A percentile compares a stretch with the other conserved stretches of the same genome.
These are phyloP conservation scores for Alternaria sp. DNA, from an alignment of 2,329 filamentous ascomycete species.

Conservation along the genomic window DNA sequence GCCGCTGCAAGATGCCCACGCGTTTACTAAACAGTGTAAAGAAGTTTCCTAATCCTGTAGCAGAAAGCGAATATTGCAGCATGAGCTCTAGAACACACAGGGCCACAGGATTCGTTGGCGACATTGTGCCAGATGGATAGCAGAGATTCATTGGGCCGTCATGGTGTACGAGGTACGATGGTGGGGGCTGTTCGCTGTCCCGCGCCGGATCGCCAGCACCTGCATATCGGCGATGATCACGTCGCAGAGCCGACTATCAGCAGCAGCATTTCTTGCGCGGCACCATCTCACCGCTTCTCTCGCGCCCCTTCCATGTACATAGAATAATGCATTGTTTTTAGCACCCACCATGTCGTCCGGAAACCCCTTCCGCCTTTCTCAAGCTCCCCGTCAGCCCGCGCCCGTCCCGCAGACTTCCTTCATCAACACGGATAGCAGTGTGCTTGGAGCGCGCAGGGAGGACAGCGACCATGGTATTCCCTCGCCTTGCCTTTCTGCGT, in stretches of 20 bases:
- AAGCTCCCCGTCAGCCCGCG: constrained; percentile 31
- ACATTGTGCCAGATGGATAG: background rate
- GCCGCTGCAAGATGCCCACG: background rate
- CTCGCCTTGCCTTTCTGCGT: constrained; percentile 28
- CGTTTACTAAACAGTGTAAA: background rate
- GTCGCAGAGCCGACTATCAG: constrained; percentile 27
- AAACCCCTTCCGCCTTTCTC: constrained; percentile 49
- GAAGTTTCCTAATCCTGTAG: background rate
- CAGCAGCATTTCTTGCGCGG: constrained; percentile 25
- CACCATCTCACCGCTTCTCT: constrained; percentile 25
- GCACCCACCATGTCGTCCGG: constrained; percentile 47
- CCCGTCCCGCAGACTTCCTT: constrained; percentile 36
- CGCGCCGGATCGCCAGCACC: constrained; percentile 25
- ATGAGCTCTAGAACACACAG: background rate
- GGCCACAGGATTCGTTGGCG: background rate
- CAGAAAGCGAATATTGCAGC: background rate
- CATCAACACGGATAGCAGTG: constrained; percentile 30
- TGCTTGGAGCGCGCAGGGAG: constrained; percentile 25
- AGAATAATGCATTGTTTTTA: constrained; percentile 50
- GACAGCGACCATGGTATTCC: constrained; percentile 42
- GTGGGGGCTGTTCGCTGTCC: constrained; percentile 31
- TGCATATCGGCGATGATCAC: constrained; percentile 25
- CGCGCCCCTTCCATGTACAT: constrained; percentile 42
- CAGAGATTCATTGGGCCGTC: constrained; percentile 3
- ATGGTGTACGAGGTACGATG: constrained; percentile 17